These are phyloP conservation scores for Ophiognomonia clavigignenti-juglandacearum DNA, from an alignment of 2,329 filamentous ascomycete species.

Conservation along the genomic window DNA sequence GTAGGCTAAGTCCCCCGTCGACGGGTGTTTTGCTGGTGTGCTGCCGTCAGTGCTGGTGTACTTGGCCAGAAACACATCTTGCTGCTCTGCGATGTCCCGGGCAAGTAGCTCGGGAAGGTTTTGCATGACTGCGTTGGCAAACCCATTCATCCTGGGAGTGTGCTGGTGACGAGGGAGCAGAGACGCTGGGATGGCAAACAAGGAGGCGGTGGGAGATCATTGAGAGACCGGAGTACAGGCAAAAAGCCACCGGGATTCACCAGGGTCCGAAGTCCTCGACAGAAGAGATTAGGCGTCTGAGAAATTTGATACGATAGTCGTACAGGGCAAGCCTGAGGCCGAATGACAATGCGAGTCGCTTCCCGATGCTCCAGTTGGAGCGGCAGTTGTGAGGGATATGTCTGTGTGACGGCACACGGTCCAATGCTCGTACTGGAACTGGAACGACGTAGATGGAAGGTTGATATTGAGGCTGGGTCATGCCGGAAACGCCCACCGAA, in stretches of 20 bases:
- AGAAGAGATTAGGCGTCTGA: not conserved
- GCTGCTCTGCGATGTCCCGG: slow-evolving; percentile 46
- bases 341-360: slow-evolving; percentile 9
- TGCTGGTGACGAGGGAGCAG: too few species aligned
- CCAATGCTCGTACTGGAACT: not conserved
- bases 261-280: slow-evolving; percentile 3
- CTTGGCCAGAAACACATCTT: slow-evolving; percentile 41
- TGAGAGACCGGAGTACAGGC: not conserved
- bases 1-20: slow-evolving; percentile 30
- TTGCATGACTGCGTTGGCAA: slow-evolving; percentile 26
- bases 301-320: slow-evolving; percentile 2
- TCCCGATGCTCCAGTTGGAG: slow-evolving; percentile 6
- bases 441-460: slow-evolving; percentile 9
- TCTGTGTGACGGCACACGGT: slow-evolving; percentile 8
- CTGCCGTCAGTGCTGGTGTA: slow-evolving; percentile 48
- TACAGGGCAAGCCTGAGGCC: slow-evolving; percentile 6
- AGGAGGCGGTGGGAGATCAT: not conserved
- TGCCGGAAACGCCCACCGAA: slow-evolving; percentile 3
- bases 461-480: slow-evolving; percentile 7
- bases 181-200: slow-evolving; percentile 3
- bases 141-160: slow-evolving; percentile 7
- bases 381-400: slow-evolving; percentile 4
- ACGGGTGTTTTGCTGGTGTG: too few species aligned
- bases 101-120: slow-evolving; percentile 54
- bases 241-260: not conserved